These are phyloP conservation scores for Chrysoporthe deuterocubensis DNA, from an alignment of 2,329 filamentous ascomycete genomes.

Conservation along the genomic window DNA sequence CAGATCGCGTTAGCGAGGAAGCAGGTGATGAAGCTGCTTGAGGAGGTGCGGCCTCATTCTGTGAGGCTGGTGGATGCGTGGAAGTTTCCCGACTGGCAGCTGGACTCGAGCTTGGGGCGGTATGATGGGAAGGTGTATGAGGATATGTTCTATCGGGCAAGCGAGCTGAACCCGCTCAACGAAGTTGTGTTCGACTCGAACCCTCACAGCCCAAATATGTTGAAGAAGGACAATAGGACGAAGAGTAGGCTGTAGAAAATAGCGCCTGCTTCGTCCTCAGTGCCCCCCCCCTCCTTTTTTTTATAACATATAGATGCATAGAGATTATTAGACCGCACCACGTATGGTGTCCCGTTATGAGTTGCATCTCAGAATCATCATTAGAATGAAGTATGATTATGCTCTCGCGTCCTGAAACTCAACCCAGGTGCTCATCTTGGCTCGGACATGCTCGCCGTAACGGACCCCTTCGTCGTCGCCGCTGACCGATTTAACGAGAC, in stretches of 20 bases:
- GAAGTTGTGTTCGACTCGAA: slow-evolving; percentile 73
- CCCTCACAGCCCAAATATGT: slow-evolving; percentile 62
- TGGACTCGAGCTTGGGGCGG: slow-evolving; percentile 72
- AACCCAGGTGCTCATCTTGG: slow-evolving; percentile 9
- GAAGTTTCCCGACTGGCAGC: slow-evolving; percentile 79
- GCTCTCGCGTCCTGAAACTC: slow-evolving; percentile 1
- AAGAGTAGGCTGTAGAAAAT: slow-evolving; percentile 53
- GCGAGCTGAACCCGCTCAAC: slow-evolving; percentile 75
- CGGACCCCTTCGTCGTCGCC: background rate
- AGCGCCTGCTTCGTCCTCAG: background rate
- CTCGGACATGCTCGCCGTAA: slow-evolving; percentile 11
- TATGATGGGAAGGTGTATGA: slow-evolving; percentile 78
- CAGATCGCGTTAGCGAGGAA: slow-evolving; percentile 73
- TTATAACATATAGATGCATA: background rate
- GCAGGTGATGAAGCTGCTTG: slow-evolving; percentile 70
- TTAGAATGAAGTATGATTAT: background rate
- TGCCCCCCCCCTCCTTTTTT: background rate
- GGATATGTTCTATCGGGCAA: slow-evolving; percentile 74
- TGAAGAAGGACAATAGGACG: slow-evolving; percentile 60
- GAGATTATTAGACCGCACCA: slow-evolving; percentile 5
- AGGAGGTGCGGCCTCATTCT: slow-evolving; percentile 75
- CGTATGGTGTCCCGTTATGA: background rate
- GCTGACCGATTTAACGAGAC: background rate
- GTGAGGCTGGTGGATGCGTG: slow-evolving; percentile 73
- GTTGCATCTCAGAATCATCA: background rate